Percentiles rank a stretch among this genome's conserved stretches.
Conservation (phyloP, 768 basidiomycete genomes). For the Lenzites betulinus region DNA sequence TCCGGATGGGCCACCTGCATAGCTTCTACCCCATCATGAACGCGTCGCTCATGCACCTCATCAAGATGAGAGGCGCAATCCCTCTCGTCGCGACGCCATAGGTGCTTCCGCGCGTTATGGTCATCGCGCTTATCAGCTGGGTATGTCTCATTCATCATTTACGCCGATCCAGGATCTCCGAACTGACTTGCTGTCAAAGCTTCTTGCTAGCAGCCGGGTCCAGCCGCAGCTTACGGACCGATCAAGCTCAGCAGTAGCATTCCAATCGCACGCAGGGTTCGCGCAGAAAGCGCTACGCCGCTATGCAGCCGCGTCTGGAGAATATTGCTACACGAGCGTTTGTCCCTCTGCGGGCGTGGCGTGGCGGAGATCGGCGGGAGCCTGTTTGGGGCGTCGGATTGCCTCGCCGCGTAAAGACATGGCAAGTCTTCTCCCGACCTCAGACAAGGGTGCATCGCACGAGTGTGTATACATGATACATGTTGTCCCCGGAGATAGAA, state of each 20-base stretch:
- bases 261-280: neutral
- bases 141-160: neutral
- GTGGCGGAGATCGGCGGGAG: too few relatives aligned
- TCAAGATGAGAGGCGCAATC: conserved; percentile 58
- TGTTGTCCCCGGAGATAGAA: neutral
- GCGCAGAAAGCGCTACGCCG: neutral
- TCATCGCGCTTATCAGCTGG: neutral
- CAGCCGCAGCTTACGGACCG: too few relatives aligned
- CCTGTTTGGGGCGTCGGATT: too few relatives aligned
- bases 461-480: neutral
- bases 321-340: too few relatives aligned
- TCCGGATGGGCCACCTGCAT: conserved; percentile 58
- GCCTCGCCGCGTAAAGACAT: too few relatives aligned
- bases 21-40: conserved; percentile 61
- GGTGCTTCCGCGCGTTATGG: neutral
- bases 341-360: too few relatives aligned
- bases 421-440: too few relatives aligned
- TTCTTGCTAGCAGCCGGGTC: too few relatives aligned
- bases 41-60: conserved; percentile 53
- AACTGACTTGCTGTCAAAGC: neutral
- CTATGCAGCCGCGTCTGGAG: neutral
- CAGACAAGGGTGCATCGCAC: too few relatives aligned
- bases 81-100: conserved; percentile 38
- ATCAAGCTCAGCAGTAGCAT: too few relatives aligned
- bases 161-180: too few relatives aligned